Conservation (phyloP, 108 stramenopile genomes). For the Phaeodactylum tricornutum region DNA sequence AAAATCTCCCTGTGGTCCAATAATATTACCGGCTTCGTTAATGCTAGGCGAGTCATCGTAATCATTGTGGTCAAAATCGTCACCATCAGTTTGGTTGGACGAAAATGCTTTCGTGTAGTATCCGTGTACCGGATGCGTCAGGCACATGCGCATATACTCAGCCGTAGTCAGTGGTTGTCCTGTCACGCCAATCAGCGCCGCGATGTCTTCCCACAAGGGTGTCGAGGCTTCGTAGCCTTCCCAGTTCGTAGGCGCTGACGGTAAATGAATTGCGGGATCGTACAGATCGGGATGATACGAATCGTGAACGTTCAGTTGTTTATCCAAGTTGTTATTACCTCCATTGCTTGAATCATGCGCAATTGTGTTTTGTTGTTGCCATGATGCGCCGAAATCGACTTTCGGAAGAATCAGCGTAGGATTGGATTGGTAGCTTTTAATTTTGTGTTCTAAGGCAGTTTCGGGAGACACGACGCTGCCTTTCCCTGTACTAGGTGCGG, state of each 20-base stretch:
- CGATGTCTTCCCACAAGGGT: constrained; percentile 54
- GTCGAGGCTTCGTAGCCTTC: constrained; percentile 54
- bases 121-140: constrained; percentile 66
- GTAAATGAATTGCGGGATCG: constrained; percentile 10
- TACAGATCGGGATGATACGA: constrained; percentile 7
- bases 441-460: too few relatives aligned
- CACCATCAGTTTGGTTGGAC: constrained; percentile 12
- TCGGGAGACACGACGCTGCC: too few relatives aligned
- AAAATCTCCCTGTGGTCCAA: constrained; percentile 99
- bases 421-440: too few relatives aligned
- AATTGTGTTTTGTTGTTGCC: too few relatives aligned
- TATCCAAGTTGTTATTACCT: too few relatives aligned
- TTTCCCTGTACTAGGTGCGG: too few relatives aligned
- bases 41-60: constrained; percentile 2
- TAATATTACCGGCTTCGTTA: constrained; percentile 23
- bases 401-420: too few relatives aligned
- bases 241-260: constrained; percentile 7
- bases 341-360: too few relatives aligned
- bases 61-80: constrained; percentile 16
- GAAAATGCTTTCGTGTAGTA: constrained; percentile 56
- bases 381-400: too few relatives aligned
- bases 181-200: constrained; percentile 58
- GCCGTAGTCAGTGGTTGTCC: constrained; percentile 66
- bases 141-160: constrained; percentile 63
- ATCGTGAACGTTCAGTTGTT: too few relatives aligned